A percentile compares a stretch with the other conserved stretches of the same genome.
phyloP scores from a whole-genome alignment of 306 rosid species.

The Senna siamea region DNA sequence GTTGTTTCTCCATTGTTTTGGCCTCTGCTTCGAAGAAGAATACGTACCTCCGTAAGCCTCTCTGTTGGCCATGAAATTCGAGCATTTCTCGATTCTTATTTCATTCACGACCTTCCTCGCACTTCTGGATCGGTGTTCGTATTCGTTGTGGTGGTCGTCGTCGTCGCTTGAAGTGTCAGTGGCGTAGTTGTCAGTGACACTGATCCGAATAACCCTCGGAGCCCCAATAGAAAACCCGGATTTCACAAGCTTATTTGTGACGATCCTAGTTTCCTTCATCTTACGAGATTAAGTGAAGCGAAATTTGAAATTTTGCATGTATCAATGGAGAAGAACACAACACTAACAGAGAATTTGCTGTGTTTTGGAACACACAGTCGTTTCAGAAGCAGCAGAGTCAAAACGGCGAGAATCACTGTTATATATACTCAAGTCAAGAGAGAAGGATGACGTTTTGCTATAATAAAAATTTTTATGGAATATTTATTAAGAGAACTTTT shows the following conservation, averaged over 20 bases:
- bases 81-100: constrained; percentile 44
- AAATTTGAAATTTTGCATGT: background rate
- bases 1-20: background rate
- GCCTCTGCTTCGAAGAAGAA: background rate
- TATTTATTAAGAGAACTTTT: background rate
- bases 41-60: background rate
- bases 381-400: constrained; percentile 20
- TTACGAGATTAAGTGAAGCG: background rate
- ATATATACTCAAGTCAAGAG: background rate
- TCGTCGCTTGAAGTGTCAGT: constrained; percentile 68
- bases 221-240: background rate
- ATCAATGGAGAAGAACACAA: background rate
- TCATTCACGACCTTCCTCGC: constrained; percentile 51
- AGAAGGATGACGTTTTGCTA: background rate
- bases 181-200: constrained; percentile 53
- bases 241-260: constrained; percentile 43
- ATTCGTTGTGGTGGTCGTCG: constrained; percentile 16
- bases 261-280: constrained; percentile 27
- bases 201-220: constrained; percentile 50
- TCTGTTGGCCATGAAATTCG: background rate
- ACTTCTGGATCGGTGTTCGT: background rate
- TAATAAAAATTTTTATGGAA: background rate
- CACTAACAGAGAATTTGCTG: background rate
- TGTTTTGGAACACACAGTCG: background rate
- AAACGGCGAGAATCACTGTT: constrained; percentile 24